Base-by-base conservation (phyloP, 306 rosid species). In the Cucurbita maxima region DNA sequence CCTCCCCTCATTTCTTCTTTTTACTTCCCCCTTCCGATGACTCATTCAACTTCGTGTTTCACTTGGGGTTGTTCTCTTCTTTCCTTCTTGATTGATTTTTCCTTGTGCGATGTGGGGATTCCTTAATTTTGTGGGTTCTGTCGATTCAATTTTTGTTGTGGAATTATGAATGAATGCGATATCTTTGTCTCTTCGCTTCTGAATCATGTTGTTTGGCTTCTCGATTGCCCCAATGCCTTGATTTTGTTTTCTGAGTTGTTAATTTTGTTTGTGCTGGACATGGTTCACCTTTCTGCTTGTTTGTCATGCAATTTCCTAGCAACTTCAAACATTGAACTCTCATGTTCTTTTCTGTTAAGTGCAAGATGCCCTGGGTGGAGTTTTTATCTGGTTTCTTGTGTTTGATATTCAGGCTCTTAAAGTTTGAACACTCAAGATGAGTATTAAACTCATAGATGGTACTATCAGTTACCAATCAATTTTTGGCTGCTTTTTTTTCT, bases 201-300 rank as follows among this genome's bases (percentile, higher is more conserved):
- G 67, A 10, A 61, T 12, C n/a, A 14, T 61, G 68, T 61, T 61
- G 44, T 34, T 61, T 36, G 41, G 16, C 43, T 56, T 20, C 12
- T 22, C 14, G 61, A 15, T 60, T 38, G 37, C 37, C 61, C 61
- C 22, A 57, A 19, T 57, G 37, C 2, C 37, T 3, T 14, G 13
- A 38, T 62, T 36, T 14, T 30, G 8, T 58, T 58, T 58, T 58
- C 34, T 22, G 16, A 30, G 34, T 22, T 11, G 64, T 19, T 58
- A 12, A 58, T 59, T 30, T 11, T 30, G 7, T n/a, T 38, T 63
- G 15, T 63, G 45, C 51, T 63, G 34, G 10, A 19, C 4, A 11
- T 68, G 73, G 73, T 68, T 68, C 20, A 68, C 57, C 73, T 68
- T 68, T 68, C 73, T 47, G 45, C 52, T 7, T 13, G 6, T 67